Evolutionary conservation across 2,329 filamentous ascomycete genomes (phyloP), one percentile per base, ranked within the genome.

Genomic region (Fusarium luffae): DNA sequence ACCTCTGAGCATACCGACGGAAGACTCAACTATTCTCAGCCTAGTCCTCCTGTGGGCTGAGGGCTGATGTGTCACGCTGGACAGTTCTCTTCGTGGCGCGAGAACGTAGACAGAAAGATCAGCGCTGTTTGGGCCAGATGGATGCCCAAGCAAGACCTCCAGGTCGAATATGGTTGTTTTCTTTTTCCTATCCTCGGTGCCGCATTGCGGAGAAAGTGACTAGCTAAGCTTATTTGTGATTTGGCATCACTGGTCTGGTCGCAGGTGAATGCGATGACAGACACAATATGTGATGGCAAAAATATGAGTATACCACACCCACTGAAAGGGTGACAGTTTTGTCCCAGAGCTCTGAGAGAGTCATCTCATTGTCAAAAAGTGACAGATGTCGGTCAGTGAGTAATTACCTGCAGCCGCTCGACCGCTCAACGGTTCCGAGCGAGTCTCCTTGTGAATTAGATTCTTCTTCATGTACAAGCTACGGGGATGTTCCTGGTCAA

Each of bases 351-450:
- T 55, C 32, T 25, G 11, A 63, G 47, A 34, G 37, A 57, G 69
- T 65, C 68, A 74, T 41, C 63, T 70, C 69, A 68, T 70, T 68
- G 68, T 67, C 66, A 62, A 44, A 54, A 54, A 51, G 47, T 47
- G 43, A 57, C 62, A 46, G 51, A 37, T 11, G 18, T 12, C 10
- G n/a, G 34, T 12, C 10, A 37, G 34, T 6, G n/a, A 11, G 52
- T 49, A 55, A 59, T 46, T 64, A 57, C 44, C 49, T 49, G 51
- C 25, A 58, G 42, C 30, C 34, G 51, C 57, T 44, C 28, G 55
- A 51, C 30, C 37, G 34, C 43, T 49, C 37, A 48, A 48, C n/a
- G 27, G 27, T 28, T n/a, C 16, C 18, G 34, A 37, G 32, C 18
- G 32, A 16, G 21, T 49, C 30, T 48, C 46, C 48, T 54, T 54